Conservation (phyloP, 139 green algal genomes). For the Coelastrella sp. region DNA sequence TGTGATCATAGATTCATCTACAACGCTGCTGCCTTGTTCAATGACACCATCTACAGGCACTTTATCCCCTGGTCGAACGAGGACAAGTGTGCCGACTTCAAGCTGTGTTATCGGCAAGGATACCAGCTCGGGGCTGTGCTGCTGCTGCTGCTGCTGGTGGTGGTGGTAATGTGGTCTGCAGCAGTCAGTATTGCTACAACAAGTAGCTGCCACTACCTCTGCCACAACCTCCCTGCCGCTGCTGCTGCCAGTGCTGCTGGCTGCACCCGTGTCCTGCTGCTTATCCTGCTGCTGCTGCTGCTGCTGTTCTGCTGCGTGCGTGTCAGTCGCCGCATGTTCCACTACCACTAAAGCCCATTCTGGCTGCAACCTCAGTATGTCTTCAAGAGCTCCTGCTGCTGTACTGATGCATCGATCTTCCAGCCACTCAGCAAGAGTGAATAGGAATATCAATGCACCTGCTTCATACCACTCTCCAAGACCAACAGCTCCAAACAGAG, state of each 20-base stretch:
- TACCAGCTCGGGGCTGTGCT: background rate
- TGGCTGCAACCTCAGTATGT: conserved; percentile 54
- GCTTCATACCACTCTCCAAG: conserved; percentile 72
- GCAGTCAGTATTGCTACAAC: background rate
- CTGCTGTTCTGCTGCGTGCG: background rate
- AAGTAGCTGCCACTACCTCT: conserved; percentile 6
- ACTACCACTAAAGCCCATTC: conserved; percentile 52
- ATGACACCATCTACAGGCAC: conserved; percentile 84
- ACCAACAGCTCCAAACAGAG: conserved; percentile 52
- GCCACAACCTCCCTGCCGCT: too few relatives aligned
- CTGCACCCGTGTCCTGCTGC: background rate
- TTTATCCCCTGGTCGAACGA: conserved; percentile 74
- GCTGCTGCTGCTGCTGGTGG: background rate
- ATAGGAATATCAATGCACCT: conserved; percentile 75
- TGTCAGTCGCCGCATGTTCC: too few relatives aligned
- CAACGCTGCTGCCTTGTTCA: conserved; percentile 57
- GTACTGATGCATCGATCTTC: conserved; percentile 57
- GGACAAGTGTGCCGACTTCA: conserved; percentile 53
- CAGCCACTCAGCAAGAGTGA: conserved; percentile 71
- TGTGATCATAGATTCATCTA: conserved; percentile 88
- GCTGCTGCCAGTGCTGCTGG: background rate
- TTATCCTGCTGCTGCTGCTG: conserved; percentile 9
- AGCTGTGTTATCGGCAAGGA: conserved; percentile 35
- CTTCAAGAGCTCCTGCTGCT: conserved; percentile 43
- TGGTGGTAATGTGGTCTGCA: background rate